Evolutionary conservation across 805 yeast genomes (phyloP).

Genomic region (Ascoidea tarda): DNA sequence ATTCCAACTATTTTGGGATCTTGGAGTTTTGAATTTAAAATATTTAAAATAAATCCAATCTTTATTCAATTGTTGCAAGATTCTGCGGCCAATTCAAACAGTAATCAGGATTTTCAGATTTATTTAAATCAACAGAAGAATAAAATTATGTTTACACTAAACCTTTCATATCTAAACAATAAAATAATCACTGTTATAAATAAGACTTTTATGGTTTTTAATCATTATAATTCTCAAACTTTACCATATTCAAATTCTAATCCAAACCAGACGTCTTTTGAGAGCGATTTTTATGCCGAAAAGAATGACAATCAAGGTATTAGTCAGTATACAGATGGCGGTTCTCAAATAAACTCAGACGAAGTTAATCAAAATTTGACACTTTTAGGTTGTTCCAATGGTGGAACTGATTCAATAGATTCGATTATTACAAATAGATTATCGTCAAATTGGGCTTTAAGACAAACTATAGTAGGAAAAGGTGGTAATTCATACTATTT

Average conservation of each 20-base stretch:
- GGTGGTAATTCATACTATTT: slow-evolving; percentile 56
- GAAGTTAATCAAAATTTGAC: slow-evolving; percentile 15
- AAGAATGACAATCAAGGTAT: too few species aligned
- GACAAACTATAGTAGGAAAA: slow-evolving; percentile 63
- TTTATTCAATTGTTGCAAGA: slow-evolving; percentile 8
- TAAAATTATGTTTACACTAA: slow-evolving; percentile 33
- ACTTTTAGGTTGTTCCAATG: slow-evolving; percentile 39
- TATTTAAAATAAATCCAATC: slow-evolving; percentile 48
- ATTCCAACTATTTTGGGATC: slow-evolving; percentile 46
- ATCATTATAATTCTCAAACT: neutral
- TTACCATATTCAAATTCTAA: neutral
- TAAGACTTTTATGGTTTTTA: slow-evolving; percentile 12
- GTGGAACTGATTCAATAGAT: slow-evolving; percentile 44
- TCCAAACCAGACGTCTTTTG: too few species aligned
- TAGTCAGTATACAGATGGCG: neutral
- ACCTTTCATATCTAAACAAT: slow-evolving; percentile 33
- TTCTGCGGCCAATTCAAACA: slow-evolving; percentile 21
- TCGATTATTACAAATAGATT: slow-evolving; percentile 38
- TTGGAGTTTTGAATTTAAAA: slow-evolving; percentile 58
- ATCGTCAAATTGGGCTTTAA: slow-evolving; percentile 53
- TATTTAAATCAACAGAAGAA: slow-evolving; percentile 13
- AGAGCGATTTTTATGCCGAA: too few species aligned
- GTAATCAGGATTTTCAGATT: slow-evolving; percentile 15
- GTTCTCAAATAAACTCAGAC: slow-evolving; percentile 12
- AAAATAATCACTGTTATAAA: slow-evolving; percentile 35